Percentiles rank a stretch among this genome's conserved stretches.
Evolutionary conservation across 2,329 filamentous ascomycete species (phyloP).

Genomic region (Diplodia scrobiculata): DNA sequence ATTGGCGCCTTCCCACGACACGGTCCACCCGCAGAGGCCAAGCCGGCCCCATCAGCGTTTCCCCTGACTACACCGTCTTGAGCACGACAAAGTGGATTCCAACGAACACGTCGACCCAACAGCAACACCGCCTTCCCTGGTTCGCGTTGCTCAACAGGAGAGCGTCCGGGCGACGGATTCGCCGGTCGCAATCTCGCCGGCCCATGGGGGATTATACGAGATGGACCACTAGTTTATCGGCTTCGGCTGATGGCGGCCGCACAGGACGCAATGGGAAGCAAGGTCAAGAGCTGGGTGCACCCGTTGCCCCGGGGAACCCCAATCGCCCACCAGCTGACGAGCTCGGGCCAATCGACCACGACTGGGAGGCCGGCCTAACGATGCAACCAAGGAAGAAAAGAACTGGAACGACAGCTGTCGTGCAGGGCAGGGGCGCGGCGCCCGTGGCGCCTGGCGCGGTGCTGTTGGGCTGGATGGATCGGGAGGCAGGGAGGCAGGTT

Average conservation of each 20-base stretch:
- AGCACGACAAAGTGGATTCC: constrained; percentile 1
- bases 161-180: background rate
- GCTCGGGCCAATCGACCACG: background rate
- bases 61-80: constrained; percentile 26
- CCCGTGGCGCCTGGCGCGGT: background rate
- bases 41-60: constrained; percentile 6
- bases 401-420: background rate
- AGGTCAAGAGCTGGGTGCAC: constrained; percentile 9
- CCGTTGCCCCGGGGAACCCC: background rate
- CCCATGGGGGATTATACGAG: constrained; percentile 18
- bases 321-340: constrained; percentile 16
- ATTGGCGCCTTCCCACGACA: constrained; percentile 10
- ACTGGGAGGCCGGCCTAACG: background rate
- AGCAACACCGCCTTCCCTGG: background rate
- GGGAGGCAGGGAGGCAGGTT: background rate
- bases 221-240: constrained; percentile 4
- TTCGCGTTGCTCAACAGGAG: background rate
- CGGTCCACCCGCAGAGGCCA: constrained; percentile 19
- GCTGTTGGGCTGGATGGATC: background rate
- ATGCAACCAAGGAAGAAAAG: background rate
- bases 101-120: background rate
- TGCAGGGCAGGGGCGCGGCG: background rate
- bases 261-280: background rate
- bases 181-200: constrained; percentile 23
- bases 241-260: constrained; percentile 18